Evolutionary conservation across 1,284 basidiomycete species (phyloP), one percentile per base, ranked within the genome.

Genomic region (Stygiomarasmius scandens): DNA sequence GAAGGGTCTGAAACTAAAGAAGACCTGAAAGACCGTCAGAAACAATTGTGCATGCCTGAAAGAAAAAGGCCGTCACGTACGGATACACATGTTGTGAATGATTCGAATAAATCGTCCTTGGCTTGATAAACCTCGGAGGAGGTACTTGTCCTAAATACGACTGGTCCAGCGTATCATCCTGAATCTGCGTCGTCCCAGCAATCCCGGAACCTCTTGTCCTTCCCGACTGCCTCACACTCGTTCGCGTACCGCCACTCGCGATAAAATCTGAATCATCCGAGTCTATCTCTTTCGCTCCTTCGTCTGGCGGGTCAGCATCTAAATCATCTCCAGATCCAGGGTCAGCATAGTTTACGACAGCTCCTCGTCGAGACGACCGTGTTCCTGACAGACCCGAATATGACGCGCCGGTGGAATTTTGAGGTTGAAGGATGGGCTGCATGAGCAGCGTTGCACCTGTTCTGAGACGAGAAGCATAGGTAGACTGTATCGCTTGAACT

Each of bases 381-480:
- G 29, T 32, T 32, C 29, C 29, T 6, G 29, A 32, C 5, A 32
- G 29, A 32, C 29, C 29, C 29, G 29, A 32, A 32, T 32, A 32
- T 32, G 29, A 32, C 12, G 29, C 29, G 12, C 29, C 29, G 29
- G 29, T 32, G 29, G 29, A 6, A 32, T 12, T 32, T 32, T 32
- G 29, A 5, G 5, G 29, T 32, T 32, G 29, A 32, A 89, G 61
- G 63, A 95, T 86, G n/a, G 96, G 95, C 69, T 99, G 96, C 73
- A 98, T 84, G 60, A 99, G 84, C 2, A 93, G 86, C 1, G 93
- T 92, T 5, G 90, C 84, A 24, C 96, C 96, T 0, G 95, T 96
- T n/a, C 92, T 87, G 55, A 98, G 77, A n/a, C 96, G 86, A 4
- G 95, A 92, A 0, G 95, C 80, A 72, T 97, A 98, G 1, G 93